Evolutionary conservation across 257 asterid species (phyloP).

Genomic region (Paulownia fortunei): DNA sequence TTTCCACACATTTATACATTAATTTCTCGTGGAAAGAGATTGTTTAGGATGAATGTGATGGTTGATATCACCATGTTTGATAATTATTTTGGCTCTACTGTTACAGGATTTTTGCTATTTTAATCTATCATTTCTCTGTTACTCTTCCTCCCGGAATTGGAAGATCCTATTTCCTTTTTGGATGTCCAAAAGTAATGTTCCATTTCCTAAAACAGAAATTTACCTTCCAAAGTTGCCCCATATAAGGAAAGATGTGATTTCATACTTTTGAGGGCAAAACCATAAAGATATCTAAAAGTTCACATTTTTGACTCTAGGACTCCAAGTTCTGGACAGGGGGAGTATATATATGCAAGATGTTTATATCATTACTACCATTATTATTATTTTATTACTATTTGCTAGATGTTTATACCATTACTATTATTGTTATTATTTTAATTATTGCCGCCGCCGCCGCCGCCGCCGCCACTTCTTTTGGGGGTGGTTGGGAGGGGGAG

Average conservation of each 20-base stretch:
- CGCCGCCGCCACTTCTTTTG: no score
- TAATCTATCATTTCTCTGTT: not conserved
- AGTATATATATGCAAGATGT: not conserved
- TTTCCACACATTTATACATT: not conserved
- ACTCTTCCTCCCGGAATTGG: not conserved
- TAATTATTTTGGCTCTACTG: not conserved
- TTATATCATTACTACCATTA: not conserved
- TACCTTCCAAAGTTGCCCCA: not conserved
- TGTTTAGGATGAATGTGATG: not conserved
- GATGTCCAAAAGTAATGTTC: not conserved
- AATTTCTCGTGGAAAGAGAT: conserved; percentile 5
- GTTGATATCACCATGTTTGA: not conserved
- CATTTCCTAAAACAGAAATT: not conserved
- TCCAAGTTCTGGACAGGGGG: no score
- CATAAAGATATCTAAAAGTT: not conserved
- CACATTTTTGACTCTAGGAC: not conserved
- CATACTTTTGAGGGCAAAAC: not conserved
- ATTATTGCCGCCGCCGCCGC: no score
- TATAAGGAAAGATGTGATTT: not conserved
- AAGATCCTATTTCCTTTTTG: not conserved
- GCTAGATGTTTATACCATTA: not conserved
- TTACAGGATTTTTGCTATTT: not conserved
- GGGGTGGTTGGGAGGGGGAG: conserved; percentile 11
- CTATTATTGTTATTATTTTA: not conserved
- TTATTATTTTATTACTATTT: no score